phyloP scores from a whole-genome alignment of 1,284 basidiomycete genomes.

The Exsudoporus floridanus region DNA sequence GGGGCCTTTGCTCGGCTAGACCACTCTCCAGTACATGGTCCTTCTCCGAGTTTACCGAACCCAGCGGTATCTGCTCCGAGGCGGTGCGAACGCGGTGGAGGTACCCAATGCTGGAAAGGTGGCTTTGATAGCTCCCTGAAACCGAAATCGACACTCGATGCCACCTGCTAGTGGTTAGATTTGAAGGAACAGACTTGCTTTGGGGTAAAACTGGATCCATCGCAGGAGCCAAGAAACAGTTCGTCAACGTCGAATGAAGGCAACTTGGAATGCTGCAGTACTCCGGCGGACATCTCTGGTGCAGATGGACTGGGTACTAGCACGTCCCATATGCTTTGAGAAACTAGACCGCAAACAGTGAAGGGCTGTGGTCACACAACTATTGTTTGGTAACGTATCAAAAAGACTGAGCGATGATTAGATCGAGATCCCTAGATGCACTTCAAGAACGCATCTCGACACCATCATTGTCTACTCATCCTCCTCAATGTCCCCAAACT shows the following conservation, averaged over 20 bases:
- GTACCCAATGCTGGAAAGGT: slow-evolving; percentile 44
- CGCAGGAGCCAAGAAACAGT: background rate
- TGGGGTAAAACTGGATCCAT: slow-evolving; percentile 24
- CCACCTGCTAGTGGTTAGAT: slow-evolving; percentile 18
- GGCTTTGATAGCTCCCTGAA: slow-evolving; percentile 46
- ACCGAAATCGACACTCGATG: slow-evolving; percentile 30
- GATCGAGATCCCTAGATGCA: slow-evolving; percentile 19
- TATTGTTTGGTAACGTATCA: slow-evolving; percentile 1
- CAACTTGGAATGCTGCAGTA: slow-evolving; percentile 16
- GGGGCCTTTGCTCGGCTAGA: slow-evolving; percentile 17
- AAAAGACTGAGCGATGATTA: slow-evolving; percentile 12
- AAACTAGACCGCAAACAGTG: slow-evolving; percentile 1
- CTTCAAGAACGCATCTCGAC: slow-evolving; percentile 16
- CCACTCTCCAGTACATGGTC: slow-evolving; percentile 20
- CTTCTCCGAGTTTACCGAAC: slow-evolving; percentile 1
- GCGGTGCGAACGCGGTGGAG: slow-evolving; percentile 39
- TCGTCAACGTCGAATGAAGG: background rate
- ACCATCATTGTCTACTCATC: slow-evolving; percentile 43
- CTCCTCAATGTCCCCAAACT: slow-evolving; percentile 82
- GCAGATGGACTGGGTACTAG: background rate
- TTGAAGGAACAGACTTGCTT: slow-evolving; percentile 30
- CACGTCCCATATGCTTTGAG: background rate
- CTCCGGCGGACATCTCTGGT: background rate
- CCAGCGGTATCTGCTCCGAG: slow-evolving; percentile 26
- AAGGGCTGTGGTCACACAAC: background rate